phyloP scores from a whole-genome alignment of 2,329 filamentous ascomycete genomes.

The Stenocarpella maydis region DNA sequence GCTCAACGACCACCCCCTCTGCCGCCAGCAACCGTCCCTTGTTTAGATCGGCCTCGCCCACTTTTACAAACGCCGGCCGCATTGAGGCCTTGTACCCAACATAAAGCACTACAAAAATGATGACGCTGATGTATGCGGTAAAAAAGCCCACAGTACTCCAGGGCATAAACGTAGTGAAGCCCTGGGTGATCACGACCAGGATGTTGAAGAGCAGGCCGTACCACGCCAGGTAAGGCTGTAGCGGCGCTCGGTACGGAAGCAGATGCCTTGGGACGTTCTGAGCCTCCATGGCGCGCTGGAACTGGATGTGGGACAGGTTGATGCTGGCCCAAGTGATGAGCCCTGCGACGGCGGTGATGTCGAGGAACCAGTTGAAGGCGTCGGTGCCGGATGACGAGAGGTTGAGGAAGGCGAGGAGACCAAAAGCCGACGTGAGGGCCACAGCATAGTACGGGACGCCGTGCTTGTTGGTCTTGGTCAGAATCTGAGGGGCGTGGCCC shows the following conservation, averaged over 20 bases:
- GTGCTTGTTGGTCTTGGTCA: conserved; percentile 65
- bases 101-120: conserved; percentile 68
- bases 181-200: conserved; percentile 72
- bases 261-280: conserved; percentile 65
- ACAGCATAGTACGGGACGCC: conserved; percentile 72
- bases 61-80: conserved; percentile 41
- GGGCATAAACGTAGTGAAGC: conserved; percentile 72
- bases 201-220: conserved; percentile 72
- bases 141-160: conserved; percentile 71
- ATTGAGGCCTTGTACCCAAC: conserved; percentile 64
- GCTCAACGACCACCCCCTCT: background rate
- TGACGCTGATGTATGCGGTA: conserved; percentile 69
- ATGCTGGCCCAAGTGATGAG: conserved; percentile 77
- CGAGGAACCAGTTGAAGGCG: conserved; percentile 78
- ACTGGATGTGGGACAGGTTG: conserved; percentile 69
- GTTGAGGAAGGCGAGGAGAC: conserved; percentile 74
- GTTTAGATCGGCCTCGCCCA: conserved; percentile 38
- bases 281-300: conserved; percentile 65
- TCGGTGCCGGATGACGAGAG: conserved; percentile 63
- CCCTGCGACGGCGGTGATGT: conserved; percentile 73
- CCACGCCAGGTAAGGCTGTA: conserved; percentile 71
- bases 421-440: conserved; percentile 62
- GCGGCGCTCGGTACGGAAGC: conserved; percentile 67
- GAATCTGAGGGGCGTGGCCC: conserved; percentile 66
- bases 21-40: conserved; percentile 36